Evolutionary conservation across 306 rosid genomes (phyloP).

Genomic region (Oxytropis ochrocephala): DNA sequence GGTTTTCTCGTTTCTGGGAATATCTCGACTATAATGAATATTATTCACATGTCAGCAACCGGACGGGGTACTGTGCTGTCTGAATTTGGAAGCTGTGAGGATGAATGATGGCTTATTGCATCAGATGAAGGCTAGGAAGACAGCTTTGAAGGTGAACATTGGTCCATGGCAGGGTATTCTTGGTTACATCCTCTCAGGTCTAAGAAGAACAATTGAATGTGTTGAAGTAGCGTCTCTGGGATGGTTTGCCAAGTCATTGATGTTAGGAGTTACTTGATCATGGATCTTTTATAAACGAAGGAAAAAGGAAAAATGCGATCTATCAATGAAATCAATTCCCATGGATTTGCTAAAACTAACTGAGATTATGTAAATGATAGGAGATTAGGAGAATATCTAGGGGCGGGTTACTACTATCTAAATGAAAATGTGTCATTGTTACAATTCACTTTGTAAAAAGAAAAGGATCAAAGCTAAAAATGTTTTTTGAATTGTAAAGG

Average conservation of each 20-base stretch:
- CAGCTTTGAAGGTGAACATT: background rate
- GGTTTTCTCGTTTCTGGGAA: slow-evolving; percentile 78
- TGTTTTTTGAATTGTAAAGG: no score
- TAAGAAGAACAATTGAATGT: background rate
- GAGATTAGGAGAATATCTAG: background rate
- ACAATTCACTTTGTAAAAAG: slow-evolving; percentile 5
- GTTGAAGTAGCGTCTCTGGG: background rate
- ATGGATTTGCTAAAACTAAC: background rate
- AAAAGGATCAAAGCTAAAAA: background rate
- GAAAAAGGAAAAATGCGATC: background rate
- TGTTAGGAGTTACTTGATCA: background rate
- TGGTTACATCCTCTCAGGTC: background rate
- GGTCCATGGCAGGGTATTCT: background rate
- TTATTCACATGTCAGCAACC: slow-evolving; percentile 46
- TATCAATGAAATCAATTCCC: background rate
- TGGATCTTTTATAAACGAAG: background rate
- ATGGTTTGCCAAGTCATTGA: background rate
- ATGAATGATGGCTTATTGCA: background rate
- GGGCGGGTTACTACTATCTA: background rate
- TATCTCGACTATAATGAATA: slow-evolving; percentile 64
- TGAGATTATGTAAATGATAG: background rate
- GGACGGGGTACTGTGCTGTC: slow-evolving; percentile 30
- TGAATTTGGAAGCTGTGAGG: background rate
- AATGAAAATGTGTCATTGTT: background rate
- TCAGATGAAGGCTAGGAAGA: background rate